These are phyloP conservation scores for Tulasnella sp. DNA, from an alignment of 768 basidiomycete genomes.

Conservation along the genomic window DNA sequence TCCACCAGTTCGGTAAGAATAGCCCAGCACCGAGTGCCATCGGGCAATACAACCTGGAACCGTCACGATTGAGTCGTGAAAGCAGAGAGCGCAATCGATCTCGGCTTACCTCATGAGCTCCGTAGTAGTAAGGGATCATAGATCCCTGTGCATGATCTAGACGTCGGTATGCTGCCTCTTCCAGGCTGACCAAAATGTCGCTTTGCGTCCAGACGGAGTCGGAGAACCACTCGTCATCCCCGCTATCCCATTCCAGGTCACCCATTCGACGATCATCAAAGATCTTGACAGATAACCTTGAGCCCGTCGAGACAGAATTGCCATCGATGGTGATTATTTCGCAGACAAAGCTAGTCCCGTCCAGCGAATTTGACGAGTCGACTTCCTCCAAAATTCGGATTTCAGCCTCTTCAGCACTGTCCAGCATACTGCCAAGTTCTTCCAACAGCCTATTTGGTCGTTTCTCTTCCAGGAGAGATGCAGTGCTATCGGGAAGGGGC, in stretches of 20 bases:
- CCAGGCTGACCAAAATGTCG: not conserved
- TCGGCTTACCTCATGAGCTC: not conserved
- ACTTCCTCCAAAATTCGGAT: not conserved
- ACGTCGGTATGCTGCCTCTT: not conserved
- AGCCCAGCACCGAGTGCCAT: not conserved
- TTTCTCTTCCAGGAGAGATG: not conserved
- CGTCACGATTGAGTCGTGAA: too few species aligned
- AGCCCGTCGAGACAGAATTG: not conserved
- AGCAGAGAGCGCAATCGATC: too few species aligned
- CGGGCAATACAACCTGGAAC: not conserved
- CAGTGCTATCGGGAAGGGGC: not conserved
- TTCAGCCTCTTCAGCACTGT: not conserved
- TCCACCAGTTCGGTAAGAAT: not conserved
- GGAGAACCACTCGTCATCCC: not conserved
- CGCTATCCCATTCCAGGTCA: not conserved
- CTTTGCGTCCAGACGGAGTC: not conserved
- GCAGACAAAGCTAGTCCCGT: not conserved
- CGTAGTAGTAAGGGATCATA: not conserved
- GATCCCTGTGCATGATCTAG: not conserved
- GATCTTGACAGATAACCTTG: not conserved
- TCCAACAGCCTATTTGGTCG: not conserved
- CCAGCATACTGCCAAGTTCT: not conserved
- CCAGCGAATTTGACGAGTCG: not conserved
- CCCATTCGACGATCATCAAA: not conserved
- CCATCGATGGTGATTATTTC: not conserved